Percentiles rank a stretch among this genome's conserved stretches.
phyloP scores from a whole-genome alignment of 1,139 yeast genomes.

The Pichia sp. region DNA sequence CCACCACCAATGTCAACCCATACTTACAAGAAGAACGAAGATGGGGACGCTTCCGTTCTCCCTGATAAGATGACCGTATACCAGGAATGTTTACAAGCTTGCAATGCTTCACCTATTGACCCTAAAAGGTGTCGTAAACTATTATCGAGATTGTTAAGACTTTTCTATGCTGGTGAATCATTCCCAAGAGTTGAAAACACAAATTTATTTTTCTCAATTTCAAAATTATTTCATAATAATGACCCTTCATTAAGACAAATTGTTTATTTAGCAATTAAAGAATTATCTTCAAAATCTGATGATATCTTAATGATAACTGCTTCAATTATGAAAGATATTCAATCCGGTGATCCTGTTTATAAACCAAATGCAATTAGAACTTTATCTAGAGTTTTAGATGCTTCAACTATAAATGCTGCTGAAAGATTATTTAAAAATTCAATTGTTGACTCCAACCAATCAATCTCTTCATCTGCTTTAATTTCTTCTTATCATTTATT shows the following conservation, averaged over 20 bases:
- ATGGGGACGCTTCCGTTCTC: conserved; percentile 51
- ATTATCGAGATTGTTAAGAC: conserved; percentile 63
- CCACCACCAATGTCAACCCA: conserved; percentile 58
- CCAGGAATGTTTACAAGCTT: conserved; percentile 90
- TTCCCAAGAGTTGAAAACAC: conserved; percentile 91
- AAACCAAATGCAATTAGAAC: conserved; percentile 96
- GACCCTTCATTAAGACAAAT: conserved; percentile 87
- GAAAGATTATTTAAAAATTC: conserved; percentile 91
- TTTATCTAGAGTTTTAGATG: conserved; percentile 80
- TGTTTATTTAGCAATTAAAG: conserved; percentile 91
- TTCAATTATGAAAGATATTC: conserved; percentile 95
- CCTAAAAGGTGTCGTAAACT: conserved; percentile 79
- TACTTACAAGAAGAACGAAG: conserved; percentile 79
- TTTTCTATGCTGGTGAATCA: conserved; percentile 75
- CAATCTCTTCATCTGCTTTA: conserved; percentile 86
- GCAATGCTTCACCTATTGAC: conserved; percentile 86
- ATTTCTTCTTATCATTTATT: conserved; percentile 84
- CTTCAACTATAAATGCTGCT: conserved; percentile 87
- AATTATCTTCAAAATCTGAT: conserved; percentile 73
- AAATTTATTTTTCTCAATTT: conserved; percentile 83
- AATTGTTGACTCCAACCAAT: conserved; percentile 84
- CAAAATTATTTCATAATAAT: conserved; percentile 90
- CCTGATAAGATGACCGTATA: conserved; percentile 97
- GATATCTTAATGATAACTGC: conserved; percentile 97
- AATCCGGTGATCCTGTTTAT: conserved; percentile 75